Evolutionary conservation across 1,139 yeast genomes (phyloP).

Genomic region (Blastobotrys buckinghamii): DNA sequence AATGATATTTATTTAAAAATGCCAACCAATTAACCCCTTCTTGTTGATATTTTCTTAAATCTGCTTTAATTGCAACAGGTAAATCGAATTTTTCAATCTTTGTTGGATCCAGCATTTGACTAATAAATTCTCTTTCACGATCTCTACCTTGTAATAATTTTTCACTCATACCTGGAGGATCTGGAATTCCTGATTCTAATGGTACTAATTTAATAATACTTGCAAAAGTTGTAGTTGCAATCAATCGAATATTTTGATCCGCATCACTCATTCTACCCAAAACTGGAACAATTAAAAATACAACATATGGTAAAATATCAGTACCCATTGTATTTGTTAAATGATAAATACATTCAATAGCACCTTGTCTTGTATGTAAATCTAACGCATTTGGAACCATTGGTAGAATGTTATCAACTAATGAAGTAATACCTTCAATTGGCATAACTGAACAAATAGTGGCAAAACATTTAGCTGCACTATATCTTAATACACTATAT

Average conservation of each 20-base stretch:
- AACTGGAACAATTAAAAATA: slow-evolving; percentile 87
- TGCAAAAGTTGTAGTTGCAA: slow-evolving; percentile 96
- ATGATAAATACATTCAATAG: slow-evolving; percentile 86
- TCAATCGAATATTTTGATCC: slow-evolving; percentile 76
- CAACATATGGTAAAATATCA: slow-evolving; percentile 87
- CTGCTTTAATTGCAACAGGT: slow-evolving; percentile 90
- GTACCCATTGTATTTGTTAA: slow-evolving; percentile 81
- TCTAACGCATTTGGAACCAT: slow-evolving; percentile 76
- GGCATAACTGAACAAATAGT: slow-evolving; percentile 73
- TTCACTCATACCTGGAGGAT: slow-evolving; percentile 87
- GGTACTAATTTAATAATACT: slow-evolving; percentile 94
- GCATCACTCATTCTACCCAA: slow-evolving; percentile 98
- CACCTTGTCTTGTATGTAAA: slow-evolving; percentile 81
- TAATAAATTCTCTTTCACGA: slow-evolving; percentile 87
- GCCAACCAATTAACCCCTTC: slow-evolving; percentile 99
- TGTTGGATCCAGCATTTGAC: slow-evolving; percentile 98
- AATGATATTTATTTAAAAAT: slow-evolving; percentile 85
- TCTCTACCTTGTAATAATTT: slow-evolving; percentile 85
- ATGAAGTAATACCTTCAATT: slow-evolving; percentile 64
- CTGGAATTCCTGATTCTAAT: slow-evolving; percentile 94
- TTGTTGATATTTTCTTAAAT: slow-evolving; percentile 91
- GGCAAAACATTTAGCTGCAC: slow-evolving; percentile 88
- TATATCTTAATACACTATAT: slow-evolving; percentile 77
- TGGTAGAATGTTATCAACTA: slow-evolving; percentile 76
- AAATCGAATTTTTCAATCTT: slow-evolving; percentile 81